Evolutionary conservation across 1,284 basidiomycete genomes (phyloP).

Genomic region (Lentinula novae-zelandiae): DNA sequence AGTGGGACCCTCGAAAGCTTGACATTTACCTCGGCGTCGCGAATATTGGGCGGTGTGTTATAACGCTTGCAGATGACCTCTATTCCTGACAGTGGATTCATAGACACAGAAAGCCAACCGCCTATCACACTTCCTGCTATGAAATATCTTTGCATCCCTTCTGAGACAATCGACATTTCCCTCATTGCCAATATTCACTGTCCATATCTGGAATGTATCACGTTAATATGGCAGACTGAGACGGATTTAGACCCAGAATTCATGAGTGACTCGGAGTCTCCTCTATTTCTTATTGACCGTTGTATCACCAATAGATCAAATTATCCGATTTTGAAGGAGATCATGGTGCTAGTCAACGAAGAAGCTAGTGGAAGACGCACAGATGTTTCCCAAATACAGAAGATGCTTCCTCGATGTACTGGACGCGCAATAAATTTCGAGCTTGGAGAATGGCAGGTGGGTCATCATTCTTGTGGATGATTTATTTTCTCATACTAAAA

Average conservation of each 20-base stretch:
- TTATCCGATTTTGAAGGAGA: background rate
- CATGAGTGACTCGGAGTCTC: background rate
- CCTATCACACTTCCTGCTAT: constrained; percentile 1
- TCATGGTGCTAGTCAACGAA: background rate
- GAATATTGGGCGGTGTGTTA: constrained; percentile 2
- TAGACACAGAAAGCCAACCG: constrained; percentile 6
- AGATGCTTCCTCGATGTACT: constrained; percentile 5
- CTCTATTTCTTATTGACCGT: background rate
- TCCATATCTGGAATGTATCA: constrained; percentile 1
- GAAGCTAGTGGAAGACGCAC: background rate
- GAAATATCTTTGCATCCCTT: constrained; percentile 1
- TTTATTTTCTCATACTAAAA: background rate
- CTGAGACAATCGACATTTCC: constrained; percentile 3
- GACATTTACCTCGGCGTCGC: constrained; percentile 7
- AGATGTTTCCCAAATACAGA: background rate
- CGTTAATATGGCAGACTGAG: constrained; percentile 3
- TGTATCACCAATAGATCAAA: constrained; percentile 7
- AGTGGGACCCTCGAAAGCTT: background rate
- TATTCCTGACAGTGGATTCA: background rate
- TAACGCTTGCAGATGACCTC: background rate
- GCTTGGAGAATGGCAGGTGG: background rate
- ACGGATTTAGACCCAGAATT: constrained; percentile 6
- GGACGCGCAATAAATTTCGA: background rate
- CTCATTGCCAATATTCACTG: constrained; percentile 5
- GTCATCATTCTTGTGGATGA: background rate